These are phyloP conservation scores for Lipomyces starkeyi DNA, from an alignment of 805 yeast species.

Conservation along the genomic window DNA sequence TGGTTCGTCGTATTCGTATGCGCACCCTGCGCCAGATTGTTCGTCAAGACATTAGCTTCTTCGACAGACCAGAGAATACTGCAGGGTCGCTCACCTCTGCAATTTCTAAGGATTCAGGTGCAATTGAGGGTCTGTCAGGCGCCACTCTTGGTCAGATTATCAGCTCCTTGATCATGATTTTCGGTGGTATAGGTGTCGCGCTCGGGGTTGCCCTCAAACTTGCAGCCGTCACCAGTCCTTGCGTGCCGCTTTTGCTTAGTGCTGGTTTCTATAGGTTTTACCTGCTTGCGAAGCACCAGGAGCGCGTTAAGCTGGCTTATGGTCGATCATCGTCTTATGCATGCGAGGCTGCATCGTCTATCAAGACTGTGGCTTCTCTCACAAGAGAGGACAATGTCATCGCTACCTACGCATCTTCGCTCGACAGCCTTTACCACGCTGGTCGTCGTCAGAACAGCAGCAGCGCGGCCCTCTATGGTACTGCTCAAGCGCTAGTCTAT, in stretches of 20 bases:
- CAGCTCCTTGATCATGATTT: constrained; percentile 46
- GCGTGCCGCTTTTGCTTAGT: constrained; percentile 47
- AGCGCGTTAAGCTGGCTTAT: constrained; percentile 47
- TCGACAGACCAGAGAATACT: constrained; percentile 40
- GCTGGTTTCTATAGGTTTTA: constrained; percentile 50
- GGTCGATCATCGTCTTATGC: constrained; percentile 50
- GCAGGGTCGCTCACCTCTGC: constrained; percentile 41
- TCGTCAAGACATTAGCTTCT: constrained; percentile 43
- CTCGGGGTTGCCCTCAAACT: constrained; percentile 50
- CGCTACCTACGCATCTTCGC: constrained; percentile 40
- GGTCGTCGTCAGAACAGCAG: constrained; percentile 43
- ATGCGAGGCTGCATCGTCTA: constrained; percentile 49
- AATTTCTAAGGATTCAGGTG: constrained; percentile 41
- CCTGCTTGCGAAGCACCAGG: constrained; percentile 45
- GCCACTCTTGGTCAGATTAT: constrained; percentile 42
- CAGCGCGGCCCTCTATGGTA: constrained; percentile 47
- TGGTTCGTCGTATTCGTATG: constrained; percentile 40
- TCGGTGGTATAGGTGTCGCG: constrained; percentile 50
- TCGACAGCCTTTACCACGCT: constrained; percentile 40
- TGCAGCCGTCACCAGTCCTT: constrained; percentile 51
- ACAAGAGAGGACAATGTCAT: constrained; percentile 53
- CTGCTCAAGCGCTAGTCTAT: constrained; percentile 50
- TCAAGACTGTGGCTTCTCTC: constrained; percentile 51
- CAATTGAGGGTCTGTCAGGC: constrained; percentile 43
- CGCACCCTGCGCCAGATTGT: constrained; percentile 38